Evolutionary conservation across 1,139 yeast genomes (phyloP).

Genomic region (Hyphopichia burtonii): DNA sequence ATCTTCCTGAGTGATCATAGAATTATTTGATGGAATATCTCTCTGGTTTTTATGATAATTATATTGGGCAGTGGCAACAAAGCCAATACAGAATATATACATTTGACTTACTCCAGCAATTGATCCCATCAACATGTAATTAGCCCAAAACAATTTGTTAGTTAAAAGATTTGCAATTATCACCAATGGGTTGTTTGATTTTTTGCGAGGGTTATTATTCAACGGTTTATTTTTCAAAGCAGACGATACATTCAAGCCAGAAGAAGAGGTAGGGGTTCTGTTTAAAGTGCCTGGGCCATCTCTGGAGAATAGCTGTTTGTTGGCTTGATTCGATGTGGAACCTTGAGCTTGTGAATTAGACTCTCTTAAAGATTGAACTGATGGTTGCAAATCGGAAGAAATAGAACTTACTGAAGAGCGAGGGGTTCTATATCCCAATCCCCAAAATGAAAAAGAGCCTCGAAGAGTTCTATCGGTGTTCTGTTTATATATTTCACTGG

Average conservation of each 20-base stretch:
- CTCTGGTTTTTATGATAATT: not conserved
- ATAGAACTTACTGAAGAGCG: conserved; percentile 15
- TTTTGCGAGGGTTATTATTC: not conserved
- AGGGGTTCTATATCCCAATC: conserved; percentile 28
- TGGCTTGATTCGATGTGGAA: not conserved
- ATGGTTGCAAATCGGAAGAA: conserved; percentile 13
- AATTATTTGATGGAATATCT: too few relatives aligned
- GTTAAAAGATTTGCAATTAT: conserved; percentile 17
- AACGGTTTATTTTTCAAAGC: not conserved
- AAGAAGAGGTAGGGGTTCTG: not conserved
- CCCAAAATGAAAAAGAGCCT: conserved; percentile 45
- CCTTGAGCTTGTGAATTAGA: conserved; percentile 4
- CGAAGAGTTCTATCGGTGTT: conserved; percentile 14
- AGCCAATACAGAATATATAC: conserved; percentile 46
- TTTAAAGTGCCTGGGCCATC: not conserved
- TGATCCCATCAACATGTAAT: conserved; percentile 35
- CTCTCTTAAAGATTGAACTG: conserved; percentile 12
- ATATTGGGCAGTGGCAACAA: conserved; percentile 40
- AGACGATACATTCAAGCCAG: not conserved
- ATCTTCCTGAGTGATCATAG: too few relatives aligned
- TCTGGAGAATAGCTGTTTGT: not conserved
- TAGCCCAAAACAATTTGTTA: conserved; percentile 29
- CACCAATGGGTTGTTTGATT: not conserved
- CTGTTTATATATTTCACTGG: not conserved
- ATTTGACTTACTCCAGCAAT: conserved; percentile 42